Percentiles rank a stretch among this genome's conserved stretches.
phyloP scores from a whole-genome alignment of 1,284 basidiomycete genomes.

The Naganishia sp. region DNA sequence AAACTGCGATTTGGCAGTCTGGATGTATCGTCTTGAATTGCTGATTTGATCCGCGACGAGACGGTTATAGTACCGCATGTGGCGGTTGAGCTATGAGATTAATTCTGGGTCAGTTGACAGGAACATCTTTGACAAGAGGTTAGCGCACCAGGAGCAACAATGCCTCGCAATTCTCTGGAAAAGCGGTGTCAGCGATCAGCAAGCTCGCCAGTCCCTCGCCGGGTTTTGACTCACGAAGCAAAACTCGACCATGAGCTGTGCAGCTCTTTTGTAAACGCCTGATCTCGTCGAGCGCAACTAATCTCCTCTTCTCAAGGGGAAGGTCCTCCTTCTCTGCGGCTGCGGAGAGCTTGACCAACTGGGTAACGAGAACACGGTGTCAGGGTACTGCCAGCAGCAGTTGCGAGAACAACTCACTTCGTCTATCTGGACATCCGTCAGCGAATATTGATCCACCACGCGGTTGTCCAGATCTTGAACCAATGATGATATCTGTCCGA shows the following conservation, averaged over 20 bases:
- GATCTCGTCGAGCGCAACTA: conserved; percentile 12
- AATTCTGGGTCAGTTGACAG: not conserved
- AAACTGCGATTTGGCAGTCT: conserved; percentile 29
- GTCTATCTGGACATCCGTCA: conserved; percentile 21
- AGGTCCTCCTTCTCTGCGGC: conserved; percentile 14
- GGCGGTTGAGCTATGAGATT: conserved; percentile 26
- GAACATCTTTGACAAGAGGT: no score
- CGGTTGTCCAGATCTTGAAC: conserved; percentile 16
- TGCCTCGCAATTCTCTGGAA: conserved; percentile 27
- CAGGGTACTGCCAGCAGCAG: not conserved
- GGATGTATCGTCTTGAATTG: conserved; percentile 26
- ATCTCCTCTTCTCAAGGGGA: conserved; percentile 8
- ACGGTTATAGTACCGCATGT: conserved; percentile 29
- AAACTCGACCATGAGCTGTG: conserved; percentile 21
- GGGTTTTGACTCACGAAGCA: conserved; percentile 23
- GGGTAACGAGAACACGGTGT: not conserved
- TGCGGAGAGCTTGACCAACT: conserved; percentile 11
- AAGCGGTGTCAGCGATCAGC: not conserved
- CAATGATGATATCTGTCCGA: conserved; percentile 24
- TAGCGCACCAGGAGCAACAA: conserved; percentile 22
- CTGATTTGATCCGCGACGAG: conserved; percentile 28
- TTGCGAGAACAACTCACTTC: not conserved
- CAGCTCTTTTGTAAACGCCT: conserved; percentile 13
- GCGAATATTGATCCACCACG: conserved; percentile 20
- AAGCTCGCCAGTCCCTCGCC: not conserved